Evolutionary conservation across 2,329 filamentous ascomycete genomes (phyloP).

Genomic region (Botrytis paeoniae): DNA sequence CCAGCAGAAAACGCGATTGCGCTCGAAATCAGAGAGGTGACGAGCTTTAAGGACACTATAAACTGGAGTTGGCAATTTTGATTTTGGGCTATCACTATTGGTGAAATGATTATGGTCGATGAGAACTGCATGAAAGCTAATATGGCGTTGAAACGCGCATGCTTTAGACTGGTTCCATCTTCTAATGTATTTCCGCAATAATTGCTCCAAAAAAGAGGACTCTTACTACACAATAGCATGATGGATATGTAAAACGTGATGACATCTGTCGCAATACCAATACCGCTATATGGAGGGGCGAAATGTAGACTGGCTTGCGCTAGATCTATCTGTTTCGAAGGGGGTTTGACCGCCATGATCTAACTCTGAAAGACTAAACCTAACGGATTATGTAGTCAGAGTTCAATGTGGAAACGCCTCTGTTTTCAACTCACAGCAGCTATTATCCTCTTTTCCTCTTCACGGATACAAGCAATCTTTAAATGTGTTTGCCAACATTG

Average conservation of each 20-base stretch:
- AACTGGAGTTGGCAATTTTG: not conserved
- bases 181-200: not conserved
- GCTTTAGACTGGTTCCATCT: not conserved
- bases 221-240: not conserved
- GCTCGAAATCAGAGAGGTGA: not conserved
- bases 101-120: not conserved
- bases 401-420: not conserved
- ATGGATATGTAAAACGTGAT: not conserved
- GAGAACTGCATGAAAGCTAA: not conserved
- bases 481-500: not conserved
- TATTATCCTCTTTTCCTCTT: not conserved
- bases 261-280: not conserved
- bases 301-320: not conserved
- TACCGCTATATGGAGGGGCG: not conserved
- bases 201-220: not conserved
- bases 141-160: not conserved
- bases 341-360: not conserved
- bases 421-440: not conserved
- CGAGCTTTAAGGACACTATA: not conserved
- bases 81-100: not conserved
- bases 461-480: not conserved
- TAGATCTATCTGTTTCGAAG: not conserved
- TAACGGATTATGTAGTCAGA: not conserved
- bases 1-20: not conserved
- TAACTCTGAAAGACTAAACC: not conserved